Evolutionary conservation across 306 rosid genomes (phyloP), one percentile per base, ranked within the genome.

Genomic region (Betula pendula): DNA sequence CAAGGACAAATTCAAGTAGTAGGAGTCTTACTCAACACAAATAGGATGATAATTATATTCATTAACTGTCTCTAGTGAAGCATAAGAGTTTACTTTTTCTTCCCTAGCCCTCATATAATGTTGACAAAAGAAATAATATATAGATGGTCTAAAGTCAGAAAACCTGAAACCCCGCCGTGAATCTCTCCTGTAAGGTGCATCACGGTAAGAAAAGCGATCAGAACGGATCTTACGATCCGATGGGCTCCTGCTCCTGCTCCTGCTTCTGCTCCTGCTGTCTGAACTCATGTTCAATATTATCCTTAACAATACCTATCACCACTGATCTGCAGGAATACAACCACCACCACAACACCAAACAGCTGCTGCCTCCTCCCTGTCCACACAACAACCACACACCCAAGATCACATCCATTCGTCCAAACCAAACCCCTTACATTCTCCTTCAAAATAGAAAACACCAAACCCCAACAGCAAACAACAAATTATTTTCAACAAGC

Each of bases 101-200:
- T 81, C 77, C 80, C 68, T 49, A 72, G 79, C 84, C 83, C 82
- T 67, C 42, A 68, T 65, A 77, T 70, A 50, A 60, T 68, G 83
- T 9, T 80, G 76, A 66, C 35, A 72, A 80, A 40, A 51, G 47
- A 72, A 80, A 71, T 69, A 80, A 73, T 70, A 86, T 74, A 78
- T 77, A 74, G 83, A 80, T 76, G 81, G 67, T 72, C 71, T 74
- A 85, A 72, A 44, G 79, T 78, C 80, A 85, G 84, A 87, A 84
- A 89, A 96, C 99, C 99, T 96, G 98, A 93, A 91, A 83, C 97
- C 97, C 94, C 96, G 96, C 81, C 87, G 96, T 33, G 96, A 83
- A 77, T 96, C 99, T 83, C 99, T 96, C 90, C 92, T 84, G 94
- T 96, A 96, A 75, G 98, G 98, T 71, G 97, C 93, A 86, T 89